Conservation (phyloP, 331 rosid species). For the Quercus lobata region DNA sequence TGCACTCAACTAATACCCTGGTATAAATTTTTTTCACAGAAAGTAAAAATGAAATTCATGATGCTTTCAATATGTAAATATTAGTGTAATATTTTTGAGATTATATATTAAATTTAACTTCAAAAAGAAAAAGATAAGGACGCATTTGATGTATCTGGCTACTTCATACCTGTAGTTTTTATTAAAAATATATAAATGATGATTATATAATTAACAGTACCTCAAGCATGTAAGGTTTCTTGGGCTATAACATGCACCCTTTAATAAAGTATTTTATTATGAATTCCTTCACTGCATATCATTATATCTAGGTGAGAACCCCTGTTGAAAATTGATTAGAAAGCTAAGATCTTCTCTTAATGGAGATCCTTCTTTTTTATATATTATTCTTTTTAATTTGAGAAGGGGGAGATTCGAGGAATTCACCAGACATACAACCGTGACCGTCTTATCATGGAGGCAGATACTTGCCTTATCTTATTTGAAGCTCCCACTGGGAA, state of each 20-base stretch:
- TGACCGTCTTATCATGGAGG: not conserved
- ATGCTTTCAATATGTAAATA: not conserved
- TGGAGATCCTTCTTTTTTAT: not conserved
- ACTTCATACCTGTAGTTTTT: not conserved
- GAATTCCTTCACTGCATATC: not conserved
- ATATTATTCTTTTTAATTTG: too few species aligned
- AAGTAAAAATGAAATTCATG: slow-evolving; percentile 5
- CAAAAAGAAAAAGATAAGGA: not conserved
- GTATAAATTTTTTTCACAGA: slow-evolving; percentile 6
- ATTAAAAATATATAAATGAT: not conserved
- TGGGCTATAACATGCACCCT: not conserved
- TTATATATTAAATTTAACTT: not conserved
- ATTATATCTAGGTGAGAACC: not conserved
- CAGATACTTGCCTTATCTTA: slow-evolving; percentile 55
- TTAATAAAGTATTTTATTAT: not conserved
- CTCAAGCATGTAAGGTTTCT: slow-evolving; percentile 3
- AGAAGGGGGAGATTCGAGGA: not conserved
- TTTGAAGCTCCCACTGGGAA: slow-evolving; percentile 61
- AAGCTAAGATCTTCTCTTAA: not conserved
- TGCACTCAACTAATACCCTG: slow-evolving; percentile 80
- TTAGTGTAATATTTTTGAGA: not conserved
- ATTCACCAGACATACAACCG: not conserved
- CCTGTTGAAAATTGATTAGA: not conserved
- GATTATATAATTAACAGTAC: slow-evolving; percentile 17
- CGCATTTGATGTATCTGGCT: not conserved